Evolutionary conservation across 2,329 filamentous ascomycete genomes (phyloP).

Genomic region (Dothiorella sarmentorum): DNA sequence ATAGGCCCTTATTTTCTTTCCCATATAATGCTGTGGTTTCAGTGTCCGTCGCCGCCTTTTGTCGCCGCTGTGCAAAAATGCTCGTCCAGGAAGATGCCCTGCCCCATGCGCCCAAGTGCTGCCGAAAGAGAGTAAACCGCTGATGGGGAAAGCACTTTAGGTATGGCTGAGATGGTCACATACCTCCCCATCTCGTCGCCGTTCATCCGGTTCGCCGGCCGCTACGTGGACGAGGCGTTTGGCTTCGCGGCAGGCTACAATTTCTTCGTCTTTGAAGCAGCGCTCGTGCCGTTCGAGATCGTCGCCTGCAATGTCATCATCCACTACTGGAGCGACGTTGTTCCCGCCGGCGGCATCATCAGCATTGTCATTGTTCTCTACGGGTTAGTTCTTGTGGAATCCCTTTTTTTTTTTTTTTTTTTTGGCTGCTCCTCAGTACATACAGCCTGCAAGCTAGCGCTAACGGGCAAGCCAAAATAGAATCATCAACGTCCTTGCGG

Average conservation of each 20-base stretch:
- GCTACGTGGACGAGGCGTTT: conserved; percentile 72
- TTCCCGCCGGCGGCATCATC: conserved; percentile 58
- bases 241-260: conserved; percentile 72
- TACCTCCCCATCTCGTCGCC: conserved; percentile 73
- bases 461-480: conserved; percentile 60
- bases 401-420: conserved; percentile 21
- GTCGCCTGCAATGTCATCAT: conserved; percentile 70
- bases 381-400: conserved; percentile 55
- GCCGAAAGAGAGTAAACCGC: background rate
- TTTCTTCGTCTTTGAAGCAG: conserved; percentile 68
- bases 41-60: no score
- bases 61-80: no score
- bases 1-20: conserved; percentile 24
- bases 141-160: conserved; percentile 26
- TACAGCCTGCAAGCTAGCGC: conserved; percentile 37
- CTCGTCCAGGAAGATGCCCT: no score
- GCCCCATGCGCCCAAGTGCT: background rate
- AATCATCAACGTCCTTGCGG: conserved; percentile 65
- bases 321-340: conserved; percentile 66
- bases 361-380: conserved; percentile 67
- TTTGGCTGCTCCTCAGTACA: conserved; percentile 67
- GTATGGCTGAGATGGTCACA: conserved; percentile 72
- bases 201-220: conserved; percentile 73
- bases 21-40: no score
- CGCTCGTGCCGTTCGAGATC: conserved; percentile 65